Conservation (phyloP, 345 rosid species). For the Boechera divaricarpa region DNA sequence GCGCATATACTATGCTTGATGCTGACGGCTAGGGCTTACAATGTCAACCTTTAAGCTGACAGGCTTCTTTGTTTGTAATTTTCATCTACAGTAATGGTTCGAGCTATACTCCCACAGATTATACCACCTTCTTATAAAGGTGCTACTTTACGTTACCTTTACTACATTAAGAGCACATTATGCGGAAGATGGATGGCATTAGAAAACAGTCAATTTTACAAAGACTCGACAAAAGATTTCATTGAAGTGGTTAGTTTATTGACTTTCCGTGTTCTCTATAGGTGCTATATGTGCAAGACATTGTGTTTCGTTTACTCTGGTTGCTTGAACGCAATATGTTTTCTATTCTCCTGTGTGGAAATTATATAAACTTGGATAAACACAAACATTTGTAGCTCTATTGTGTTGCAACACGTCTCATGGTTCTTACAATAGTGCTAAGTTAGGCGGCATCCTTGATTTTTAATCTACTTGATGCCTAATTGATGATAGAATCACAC, state of each 20-base stretch:
- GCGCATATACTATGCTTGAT: constrained; percentile 24
- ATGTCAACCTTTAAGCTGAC: constrained; percentile 30
- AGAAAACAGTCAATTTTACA: constrained; percentile 62
- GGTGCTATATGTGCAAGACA: constrained; percentile 24
- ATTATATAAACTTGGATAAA: constrained; percentile 10
- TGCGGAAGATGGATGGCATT: constrained; percentile 65
- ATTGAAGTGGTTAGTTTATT: constrained; percentile 67
- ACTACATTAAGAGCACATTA: constrained; percentile 72
- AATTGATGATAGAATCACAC: constrained; percentile 26
- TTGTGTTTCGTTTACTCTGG: constrained; percentile 27
- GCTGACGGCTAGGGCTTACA: constrained; percentile 3
- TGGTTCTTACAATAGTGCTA: constrained; percentile 24
- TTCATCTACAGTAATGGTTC: constrained; percentile 66
- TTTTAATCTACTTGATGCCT: constrained; percentile 29
- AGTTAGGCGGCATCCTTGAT: constrained; percentile 4
- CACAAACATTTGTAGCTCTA: constrained; percentile 22
- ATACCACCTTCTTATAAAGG: constrained; percentile 94
- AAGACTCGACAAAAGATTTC: constrained; percentile 54
- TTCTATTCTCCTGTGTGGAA: neutral
- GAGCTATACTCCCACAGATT: constrained; percentile 68
- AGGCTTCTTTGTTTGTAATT: constrained; percentile 27
- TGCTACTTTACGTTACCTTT: constrained; percentile 81
- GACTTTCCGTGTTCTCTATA: constrained; percentile 20
- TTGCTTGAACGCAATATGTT: constrained; percentile 22
- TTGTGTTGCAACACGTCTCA: constrained; percentile 25